Evolutionary conservation across 2,329 filamentous ascomycete genomes (phyloP), one percentile per base, ranked within the genome.

Genomic region (Trichophyton simii): DNA sequence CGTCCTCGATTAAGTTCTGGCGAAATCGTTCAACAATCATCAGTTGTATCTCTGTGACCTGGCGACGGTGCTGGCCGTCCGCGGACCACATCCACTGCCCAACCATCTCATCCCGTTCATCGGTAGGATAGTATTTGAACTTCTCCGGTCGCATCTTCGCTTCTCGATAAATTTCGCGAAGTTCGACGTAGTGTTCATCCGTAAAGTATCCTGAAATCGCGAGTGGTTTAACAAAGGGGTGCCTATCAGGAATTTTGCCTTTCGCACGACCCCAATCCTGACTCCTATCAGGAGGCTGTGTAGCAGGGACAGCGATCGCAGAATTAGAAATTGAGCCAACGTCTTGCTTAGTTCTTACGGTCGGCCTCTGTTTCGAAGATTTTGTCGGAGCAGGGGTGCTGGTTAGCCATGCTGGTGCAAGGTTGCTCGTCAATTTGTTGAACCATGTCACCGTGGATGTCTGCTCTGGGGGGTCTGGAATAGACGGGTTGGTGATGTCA

Each of bases 81-180:
- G 73, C 75, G 2, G 73, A 75, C 72, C 72, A 76, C 55, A 76
- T 73, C 70, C 71, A 74, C 65, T 75, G 73, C 31, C 75, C 74
- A 57, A 77, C 69, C 60, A 77, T 75, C 28, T 71, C 68, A 48
- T 71, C 66, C 44, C 73, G 73, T 15, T 70, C 68, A 18, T 70
- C 65, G 8, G 69, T 67, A 31, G 73, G 65, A 42, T 70, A 66
- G 61, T 76, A 76, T 31, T 70, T 68, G 60, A 77, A 75, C 3
- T 66, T 68, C 46, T 75, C 71, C 3, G 75, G 74, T 22, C 66
- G 68, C 52, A 63, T 67, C 67, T 75, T 73, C 42, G 74, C 73
- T 63, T 72, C 61, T 59, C 68, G 72, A 59, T 76, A 76, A 48
- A 77, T 64, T 57, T 70, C 70, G 58, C 72, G 73, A 61, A 77